These are phyloP conservation scores for Drechslera avenae DNA, from an alignment of 2,329 filamentous ascomycete species.

Conservation along the genomic window DNA sequence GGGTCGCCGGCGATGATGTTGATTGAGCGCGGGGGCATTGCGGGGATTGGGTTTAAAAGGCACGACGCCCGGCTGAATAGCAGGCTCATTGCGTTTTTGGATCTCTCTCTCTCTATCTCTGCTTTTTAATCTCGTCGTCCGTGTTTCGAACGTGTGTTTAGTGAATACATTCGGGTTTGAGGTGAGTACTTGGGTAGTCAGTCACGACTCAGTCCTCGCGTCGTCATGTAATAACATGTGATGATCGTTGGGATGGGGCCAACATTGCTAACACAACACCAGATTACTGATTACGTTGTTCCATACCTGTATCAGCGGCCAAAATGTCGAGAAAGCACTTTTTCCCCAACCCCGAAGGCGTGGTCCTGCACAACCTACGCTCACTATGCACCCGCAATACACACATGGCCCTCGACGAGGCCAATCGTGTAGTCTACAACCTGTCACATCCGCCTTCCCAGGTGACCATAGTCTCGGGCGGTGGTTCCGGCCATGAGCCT, in stretches of 20 bases:
- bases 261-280: background rate
- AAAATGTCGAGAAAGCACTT: conserved; percentile 60
- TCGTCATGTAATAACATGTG: no score
- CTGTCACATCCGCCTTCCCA: conserved; percentile 51
- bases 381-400: conserved; percentile 54
- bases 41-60: conserved; percentile 21
- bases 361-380: conserved; percentile 56
- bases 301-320: no score
- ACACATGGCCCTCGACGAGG: conserved; percentile 51
- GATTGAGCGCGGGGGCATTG: conserved; percentile 26
- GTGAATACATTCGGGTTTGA: no score
- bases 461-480: conserved; percentile 55
- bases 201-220: no score
- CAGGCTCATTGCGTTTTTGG: background rate
- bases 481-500: conserved; percentile 56
- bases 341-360: conserved; percentile 57
- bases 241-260: background rate
- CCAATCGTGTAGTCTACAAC: conserved; percentile 57
- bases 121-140: no score
- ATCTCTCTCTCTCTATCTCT: no score
- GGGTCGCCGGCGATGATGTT: conserved; percentile 15
- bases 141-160: no score
- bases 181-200: no score
- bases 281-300: background rate
- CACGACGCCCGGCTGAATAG: conserved; percentile 14